Conservation (phyloP, 345 rosid species). For the Ailanthus altissimus region DNA sequence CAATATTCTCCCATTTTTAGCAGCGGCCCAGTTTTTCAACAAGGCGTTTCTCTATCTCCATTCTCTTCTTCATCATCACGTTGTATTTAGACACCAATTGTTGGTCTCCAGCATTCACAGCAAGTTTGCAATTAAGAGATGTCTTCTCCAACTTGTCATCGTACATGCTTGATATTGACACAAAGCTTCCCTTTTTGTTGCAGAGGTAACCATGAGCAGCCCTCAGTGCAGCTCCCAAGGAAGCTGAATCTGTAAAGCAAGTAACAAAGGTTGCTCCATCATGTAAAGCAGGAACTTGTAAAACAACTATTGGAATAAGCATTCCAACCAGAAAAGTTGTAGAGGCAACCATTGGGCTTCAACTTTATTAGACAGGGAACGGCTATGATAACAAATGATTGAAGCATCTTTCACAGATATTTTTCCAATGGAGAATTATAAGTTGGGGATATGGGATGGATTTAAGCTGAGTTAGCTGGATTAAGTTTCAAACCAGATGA, state of each 20-base stretch:
- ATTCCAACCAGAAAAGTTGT: neutral
- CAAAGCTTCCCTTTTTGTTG: conserved; percentile 61
- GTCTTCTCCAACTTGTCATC: conserved; percentile 63
- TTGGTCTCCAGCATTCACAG: conserved; percentile 51
- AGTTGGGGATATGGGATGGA: neutral
- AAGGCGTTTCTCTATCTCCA: conserved; percentile 68
- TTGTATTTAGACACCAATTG: conserved; percentile 52
- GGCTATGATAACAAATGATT: neutral
- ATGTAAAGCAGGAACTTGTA: neutral
- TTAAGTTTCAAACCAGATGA: neutral
- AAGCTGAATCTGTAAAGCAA: conserved; percentile 72
- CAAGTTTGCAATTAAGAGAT: conserved; percentile 66
- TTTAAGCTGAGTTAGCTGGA: neutral
- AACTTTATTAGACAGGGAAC: neutral
- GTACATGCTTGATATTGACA: conserved; percentile 65
- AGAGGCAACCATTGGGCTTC: neutral
- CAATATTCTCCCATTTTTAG: conserved; percentile 7
- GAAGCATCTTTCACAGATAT: neutral
- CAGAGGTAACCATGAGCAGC: conserved; percentile 95
- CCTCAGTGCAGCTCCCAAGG: conserved; percentile 89
- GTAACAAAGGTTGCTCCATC: neutral
- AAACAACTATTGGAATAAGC: neutral
- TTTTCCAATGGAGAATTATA: neutral
- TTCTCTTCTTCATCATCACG: conserved; percentile 67
- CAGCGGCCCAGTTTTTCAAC: conserved; percentile 67